Base-by-base conservation (phyloP, 345 rosid genomes). In the Physaria fendleri region DNA sequence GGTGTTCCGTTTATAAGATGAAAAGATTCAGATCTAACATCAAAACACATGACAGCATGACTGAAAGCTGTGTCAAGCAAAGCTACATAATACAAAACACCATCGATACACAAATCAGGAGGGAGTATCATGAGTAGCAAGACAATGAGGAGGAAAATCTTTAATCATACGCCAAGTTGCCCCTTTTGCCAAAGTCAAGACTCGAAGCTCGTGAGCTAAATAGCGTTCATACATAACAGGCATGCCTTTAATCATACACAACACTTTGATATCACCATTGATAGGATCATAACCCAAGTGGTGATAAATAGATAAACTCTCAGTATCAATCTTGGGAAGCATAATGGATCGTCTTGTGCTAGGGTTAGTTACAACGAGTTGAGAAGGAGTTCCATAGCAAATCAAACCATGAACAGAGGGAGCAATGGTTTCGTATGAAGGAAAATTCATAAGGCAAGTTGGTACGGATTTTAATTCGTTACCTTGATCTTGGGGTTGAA, bases 271-370 rank as follows among this genome's bases (percentile, higher is more conserved):
- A 21, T 62, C 66, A n/a, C 38, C 48, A 49, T 9, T 21, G 5
- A 49, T 39, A 23, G 66, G 58, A 49, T 62, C 66, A 62, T 38
- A 62, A 62, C 57, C 66, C 38, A 62, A 37, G 48, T 8, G 39
- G 4, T 18, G 47, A 29, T 62, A 39, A 22, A 29, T 32, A 32
- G 4, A 2, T 32, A 10, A 4, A 9, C 39, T 37, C 2, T 27
- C 6, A 17, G 57, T 3, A 32, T 53, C 37, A 9, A 43, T 11
- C n/a, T 16, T 54, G 0, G 53, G 69, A 15, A 64, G 18, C 8
- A 29, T 8, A 5, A 64, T 53, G 28, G 54, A 32, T 6, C 12
- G 1, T 53, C 61, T 33, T 0, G 54, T 43, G 18, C 62, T 64
- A 64, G 61, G 69, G 45, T 64, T 64, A 24, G 45, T 53, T 0